Base-by-base conservation (phyloP, 805 yeast species). In the Candida coleopterorum region DNA sequence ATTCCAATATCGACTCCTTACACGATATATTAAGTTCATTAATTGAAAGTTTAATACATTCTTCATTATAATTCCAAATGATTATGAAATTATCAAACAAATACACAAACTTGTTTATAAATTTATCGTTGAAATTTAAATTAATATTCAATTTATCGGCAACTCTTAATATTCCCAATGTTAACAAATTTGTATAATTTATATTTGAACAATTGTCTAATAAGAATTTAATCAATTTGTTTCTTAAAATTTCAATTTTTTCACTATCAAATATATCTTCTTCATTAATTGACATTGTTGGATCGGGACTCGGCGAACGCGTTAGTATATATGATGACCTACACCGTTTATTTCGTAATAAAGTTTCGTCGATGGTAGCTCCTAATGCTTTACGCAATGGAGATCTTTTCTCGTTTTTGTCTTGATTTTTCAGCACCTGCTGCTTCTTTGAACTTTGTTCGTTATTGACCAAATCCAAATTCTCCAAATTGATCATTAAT, bases 61-160 rank as follows among this genome's bases (percentile, higher is more conserved):
- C 17, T 11, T 29, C 18, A 6, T 17, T 23, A 22, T 21, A 11
- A 20, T 31, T 41, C 47, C 60, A 58, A 6, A 62, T 30, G 9
- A 61, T 50, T 24, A 66, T 38, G 40, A 50, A 58, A 29, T 64
- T 54, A 12, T 58, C 52, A 43, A 67, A 67, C 4, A 67, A 45
- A 34, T 61, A 67, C 6, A 57, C 61, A 4, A 40, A 49, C 15
- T 34, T 35, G 24, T 42, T 34, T 11, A 23, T 23, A 15, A 35
- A 31, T 17, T 35, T 43, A 3, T 30, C 25, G 2, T 20, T 18
- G 6, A 41, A 47, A 22, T 46, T 45, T 14, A 40, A 37, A 17
- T 57, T 50, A 2, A 62, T 59, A 4, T 41, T 37, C 8, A 67
- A 46, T 9, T 40, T 41, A 46, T 67, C 73, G 5, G 58, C 70